These are phyloP conservation scores for Cladobotryum protrusum DNA, from an alignment of 2,329 filamentous ascomycete species.

Conservation along the genomic window DNA sequence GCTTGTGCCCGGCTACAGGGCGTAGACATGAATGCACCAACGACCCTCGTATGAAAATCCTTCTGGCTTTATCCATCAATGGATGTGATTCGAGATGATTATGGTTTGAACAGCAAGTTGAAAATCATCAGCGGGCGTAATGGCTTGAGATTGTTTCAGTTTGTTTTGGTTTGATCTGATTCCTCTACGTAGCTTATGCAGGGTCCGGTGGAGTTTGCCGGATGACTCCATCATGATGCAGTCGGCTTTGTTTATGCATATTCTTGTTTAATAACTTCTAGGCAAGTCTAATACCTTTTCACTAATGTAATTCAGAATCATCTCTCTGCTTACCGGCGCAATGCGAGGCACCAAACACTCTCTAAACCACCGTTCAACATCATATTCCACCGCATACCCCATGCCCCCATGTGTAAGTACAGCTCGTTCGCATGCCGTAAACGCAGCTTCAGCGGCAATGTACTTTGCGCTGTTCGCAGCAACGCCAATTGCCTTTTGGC, in stretches of 20 bases:
- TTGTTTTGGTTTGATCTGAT: too few relatives aligned
- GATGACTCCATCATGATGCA: too few relatives aligned
- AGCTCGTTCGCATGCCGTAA: constrained; percentile 55
- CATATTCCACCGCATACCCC: constrained; percentile 59
- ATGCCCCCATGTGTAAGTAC: constrained; percentile 57
- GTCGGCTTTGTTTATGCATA: too few relatives aligned
- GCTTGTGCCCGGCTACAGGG: constrained; percentile 1
- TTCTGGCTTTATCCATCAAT: too few relatives aligned
- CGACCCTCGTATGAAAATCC: neutral
- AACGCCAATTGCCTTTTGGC: constrained; percentile 52
- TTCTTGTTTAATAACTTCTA: constrained; percentile 51
- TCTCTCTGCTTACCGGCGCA: constrained; percentile 61
- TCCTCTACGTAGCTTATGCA: too few relatives aligned
- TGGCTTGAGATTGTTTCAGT: too few relatives aligned
- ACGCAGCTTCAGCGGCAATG: constrained; percentile 59
- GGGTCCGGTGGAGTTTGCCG: too few relatives aligned
- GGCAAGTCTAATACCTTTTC: constrained; percentile 63
- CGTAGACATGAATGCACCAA: neutral
- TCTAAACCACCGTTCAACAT: constrained; percentile 60
- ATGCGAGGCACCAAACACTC: constrained; percentile 60
- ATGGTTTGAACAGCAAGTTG: too few relatives aligned
- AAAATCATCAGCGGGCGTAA: too few relatives aligned
- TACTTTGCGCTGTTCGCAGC: constrained; percentile 68
- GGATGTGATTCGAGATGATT: too few relatives aligned
- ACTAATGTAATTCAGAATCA: constrained; percentile 68